phyloP scores from a whole-genome alignment of 1,139 yeast species.

The Suhomyces terraborum region DNA sequence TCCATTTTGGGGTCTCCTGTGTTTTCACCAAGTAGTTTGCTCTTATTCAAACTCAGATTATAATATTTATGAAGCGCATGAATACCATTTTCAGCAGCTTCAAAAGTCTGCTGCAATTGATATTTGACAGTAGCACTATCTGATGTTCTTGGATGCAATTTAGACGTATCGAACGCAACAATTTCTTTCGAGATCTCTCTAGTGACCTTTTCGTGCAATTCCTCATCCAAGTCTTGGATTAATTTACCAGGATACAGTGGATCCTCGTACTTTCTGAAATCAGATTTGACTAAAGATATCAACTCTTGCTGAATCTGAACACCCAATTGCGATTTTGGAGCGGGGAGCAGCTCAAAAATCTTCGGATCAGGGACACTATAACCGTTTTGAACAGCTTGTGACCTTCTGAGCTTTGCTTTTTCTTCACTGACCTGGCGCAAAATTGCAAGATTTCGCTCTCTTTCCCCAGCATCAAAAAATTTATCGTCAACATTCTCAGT shows the following conservation, averaged over 20 bases:
- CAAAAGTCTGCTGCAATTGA: slow-evolving; percentile 18
- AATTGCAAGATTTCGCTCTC: slow-evolving; percentile 27
- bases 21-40: slow-evolving; percentile 2
- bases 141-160: slow-evolving; percentile 11
- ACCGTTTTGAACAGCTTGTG: slow-evolving; percentile 52
- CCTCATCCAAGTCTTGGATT: slow-evolving; percentile 47
- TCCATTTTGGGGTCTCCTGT: slow-evolving; percentile 6
- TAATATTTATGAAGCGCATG: slow-evolving; percentile 20
- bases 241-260: slow-evolving; percentile 23
- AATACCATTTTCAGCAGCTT: slow-evolving; percentile 18
- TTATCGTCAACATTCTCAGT: slow-evolving; percentile 3
- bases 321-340: slow-evolving; percentile 19
- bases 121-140: slow-evolving; percentile 13
- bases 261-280: slow-evolving; percentile 40
- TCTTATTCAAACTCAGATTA: slow-evolving; percentile 13
- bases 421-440: slow-evolving; percentile 32
- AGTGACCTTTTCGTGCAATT: slow-evolving; percentile 27
- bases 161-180: slow-evolving; percentile 1
- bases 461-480: slow-evolving; percentile 26
- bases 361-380: slow-evolving; percentile 52
- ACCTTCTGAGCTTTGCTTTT: slow-evolving; percentile 37
- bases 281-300: slow-evolving; percentile 47
- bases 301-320: slow-evolving; percentile 39
- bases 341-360: slow-evolving; percentile 12
- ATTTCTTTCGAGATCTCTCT: slow-evolving; percentile 35